A percentile compares a stretch with the other conserved stretches of the same genome.
Conservation (phyloP, 768 basidiomycete genomes). For the Leccinum fibrillosum region DNA sequence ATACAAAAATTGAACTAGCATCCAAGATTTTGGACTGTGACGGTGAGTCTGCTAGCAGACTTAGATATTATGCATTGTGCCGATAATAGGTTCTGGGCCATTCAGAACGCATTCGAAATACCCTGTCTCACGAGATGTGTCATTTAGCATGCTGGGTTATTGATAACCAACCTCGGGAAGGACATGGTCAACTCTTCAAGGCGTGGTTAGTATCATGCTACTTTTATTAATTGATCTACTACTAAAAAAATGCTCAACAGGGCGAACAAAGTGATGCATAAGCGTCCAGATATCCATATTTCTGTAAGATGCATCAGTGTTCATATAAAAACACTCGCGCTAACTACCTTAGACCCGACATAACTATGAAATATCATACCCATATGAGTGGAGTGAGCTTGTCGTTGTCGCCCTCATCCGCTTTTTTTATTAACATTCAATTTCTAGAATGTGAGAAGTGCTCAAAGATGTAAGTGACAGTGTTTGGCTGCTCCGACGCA, state of each 20-base stretch:
- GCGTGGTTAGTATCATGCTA: conserved; percentile 48
- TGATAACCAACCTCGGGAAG: conserved; percentile 62
- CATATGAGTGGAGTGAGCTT: conserved; percentile 67
- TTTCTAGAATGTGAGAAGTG: conserved; percentile 60
- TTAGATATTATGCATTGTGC: no score
- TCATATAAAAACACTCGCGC: background rate
- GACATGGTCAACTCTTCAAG: conserved; percentile 72
- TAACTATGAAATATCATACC: conserved; percentile 71
- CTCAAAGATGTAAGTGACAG: conserved; percentile 49
- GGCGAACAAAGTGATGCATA: conserved; percentile 69
- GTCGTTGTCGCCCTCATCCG: background rate
- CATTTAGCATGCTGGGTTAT: conserved; percentile 88
- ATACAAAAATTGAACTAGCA: conserved; percentile 72
- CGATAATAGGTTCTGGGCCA: background rate
- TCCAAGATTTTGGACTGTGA: conserved; percentile 76
- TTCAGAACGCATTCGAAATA: conserved; percentile 75
- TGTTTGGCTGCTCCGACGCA: background rate
- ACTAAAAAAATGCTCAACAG: conserved; percentile 25
- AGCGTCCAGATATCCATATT: conserved; percentile 65
- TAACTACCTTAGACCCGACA: conserved; percentile 55
- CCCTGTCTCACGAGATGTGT: conserved; percentile 90
- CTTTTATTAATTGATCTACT: background rate
- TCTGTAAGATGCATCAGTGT: conserved; percentile 45
- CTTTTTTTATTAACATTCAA: conserved; percentile 2
- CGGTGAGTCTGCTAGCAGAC: conserved; percentile 40